Conservation (phyloP, 2,329 filamentous ascomycete species). For the Exophiala oligosperma region DNA sequence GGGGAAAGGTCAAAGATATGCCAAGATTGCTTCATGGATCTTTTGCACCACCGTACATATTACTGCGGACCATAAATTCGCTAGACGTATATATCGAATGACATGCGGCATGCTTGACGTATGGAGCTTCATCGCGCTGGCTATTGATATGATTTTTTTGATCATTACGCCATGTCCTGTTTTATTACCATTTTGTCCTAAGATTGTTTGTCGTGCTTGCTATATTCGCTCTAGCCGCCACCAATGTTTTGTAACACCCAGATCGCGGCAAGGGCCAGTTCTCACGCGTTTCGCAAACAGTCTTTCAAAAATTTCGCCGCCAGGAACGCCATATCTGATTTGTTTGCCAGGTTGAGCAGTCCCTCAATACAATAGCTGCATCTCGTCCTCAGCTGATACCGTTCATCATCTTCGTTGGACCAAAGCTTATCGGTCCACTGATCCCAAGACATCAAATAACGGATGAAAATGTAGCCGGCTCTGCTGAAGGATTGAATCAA, state of each 20-base stretch:
- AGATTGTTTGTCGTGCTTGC: no score
- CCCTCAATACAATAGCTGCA: constrained; percentile 9
- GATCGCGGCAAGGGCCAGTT: not conserved
- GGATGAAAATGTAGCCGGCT: constrained; percentile 7
- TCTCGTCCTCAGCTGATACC: not conserved
- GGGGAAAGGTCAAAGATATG: no score
- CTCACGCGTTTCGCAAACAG: not conserved
- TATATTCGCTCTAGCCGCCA: no score
- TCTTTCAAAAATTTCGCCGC: constrained; percentile 6
- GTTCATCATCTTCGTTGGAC: not conserved
- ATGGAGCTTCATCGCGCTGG: no score
- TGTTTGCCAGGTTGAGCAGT: constrained; percentile 6
- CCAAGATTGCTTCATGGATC: no score
- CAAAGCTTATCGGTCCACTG: not conserved
- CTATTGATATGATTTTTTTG: no score
- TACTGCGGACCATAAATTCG: not conserved
- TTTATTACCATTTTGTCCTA: no score
- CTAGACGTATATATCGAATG: not conserved
- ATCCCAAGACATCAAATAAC: not conserved
- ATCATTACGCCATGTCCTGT: no score
- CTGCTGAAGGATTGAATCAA: constrained; percentile 9
- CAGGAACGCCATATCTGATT: constrained; percentile 9
- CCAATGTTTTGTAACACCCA: no score
- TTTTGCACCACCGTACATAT: not conserved
- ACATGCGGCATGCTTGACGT: no score